These are phyloP conservation scores for Alternaria consortialis DNA, from an alignment of 2,329 filamentous ascomycete genomes.

Conservation along the genomic window DNA sequence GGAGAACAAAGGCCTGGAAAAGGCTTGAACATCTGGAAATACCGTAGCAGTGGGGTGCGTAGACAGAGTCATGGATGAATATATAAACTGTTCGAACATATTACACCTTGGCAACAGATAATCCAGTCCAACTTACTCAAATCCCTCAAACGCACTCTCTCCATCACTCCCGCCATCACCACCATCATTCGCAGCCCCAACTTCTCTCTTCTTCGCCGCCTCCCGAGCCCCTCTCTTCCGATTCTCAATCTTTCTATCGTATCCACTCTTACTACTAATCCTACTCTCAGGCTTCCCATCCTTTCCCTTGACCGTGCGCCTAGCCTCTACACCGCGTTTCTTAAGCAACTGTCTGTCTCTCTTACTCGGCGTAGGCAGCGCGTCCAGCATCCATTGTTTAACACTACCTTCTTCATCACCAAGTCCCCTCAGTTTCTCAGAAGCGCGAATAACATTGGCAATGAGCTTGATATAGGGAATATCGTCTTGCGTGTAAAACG, in stretches of 20 bases:
- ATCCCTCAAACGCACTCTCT: constrained; percentile 50
- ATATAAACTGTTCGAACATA: background rate
- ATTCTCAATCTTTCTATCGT: constrained; percentile 73
- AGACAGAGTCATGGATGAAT: background rate
- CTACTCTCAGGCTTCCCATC: constrained; percentile 54
- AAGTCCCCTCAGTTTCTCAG: constrained; percentile 72
- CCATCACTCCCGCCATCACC: constrained; percentile 19
- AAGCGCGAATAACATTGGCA: constrained; percentile 88
- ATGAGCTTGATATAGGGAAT: constrained; percentile 89
- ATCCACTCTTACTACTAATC: constrained; percentile 86
- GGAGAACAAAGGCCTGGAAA: background rate
- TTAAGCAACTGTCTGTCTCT: constrained; percentile 84
- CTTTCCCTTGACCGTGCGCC: constrained; percentile 56
- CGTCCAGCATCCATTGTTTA: constrained; percentile 80
- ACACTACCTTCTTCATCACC: constrained; percentile 58
- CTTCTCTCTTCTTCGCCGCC: constrained; percentile 47
- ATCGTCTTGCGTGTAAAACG: constrained; percentile 95
- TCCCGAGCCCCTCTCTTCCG: constrained; percentile 65
- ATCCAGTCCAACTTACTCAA: constrained; percentile 35
- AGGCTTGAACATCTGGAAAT: background rate
- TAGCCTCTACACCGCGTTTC: constrained; percentile 79
- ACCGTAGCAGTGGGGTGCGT: background rate
- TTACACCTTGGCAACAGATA: background rate
- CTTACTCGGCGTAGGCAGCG: constrained; percentile 84
- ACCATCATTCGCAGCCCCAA: constrained; percentile 23